phyloP scores from a whole-genome alignment of 176 grass and related monocot genomes.

The Zoysia japonica region DNA sequence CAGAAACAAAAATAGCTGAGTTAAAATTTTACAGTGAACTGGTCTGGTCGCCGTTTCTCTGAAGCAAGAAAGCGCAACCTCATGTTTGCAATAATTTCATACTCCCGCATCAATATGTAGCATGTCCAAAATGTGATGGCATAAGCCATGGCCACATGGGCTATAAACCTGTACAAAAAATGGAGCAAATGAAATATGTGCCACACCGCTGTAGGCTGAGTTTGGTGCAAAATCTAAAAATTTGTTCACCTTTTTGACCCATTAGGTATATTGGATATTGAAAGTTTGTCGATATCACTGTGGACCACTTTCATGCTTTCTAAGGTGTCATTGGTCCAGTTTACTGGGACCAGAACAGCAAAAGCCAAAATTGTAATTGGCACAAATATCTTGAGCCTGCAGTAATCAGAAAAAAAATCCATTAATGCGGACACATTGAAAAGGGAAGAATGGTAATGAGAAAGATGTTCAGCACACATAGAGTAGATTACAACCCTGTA shows the following conservation, averaged over 20 bases:
- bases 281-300: constrained; percentile 78
- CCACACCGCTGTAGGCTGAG: background rate
- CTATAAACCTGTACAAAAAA: constrained; percentile 66
- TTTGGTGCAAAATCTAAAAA: background rate
- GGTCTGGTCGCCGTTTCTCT: constrained; percentile 83
- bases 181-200: constrained; percentile 4
- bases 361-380: constrained; percentile 84
- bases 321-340: constrained; percentile 79
- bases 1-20: constrained; percentile 19
- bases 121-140: constrained; percentile 96
- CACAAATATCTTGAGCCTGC: constrained; percentile 94
- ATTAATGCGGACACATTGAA: constrained; percentile 29
- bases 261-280: constrained; percentile 85
- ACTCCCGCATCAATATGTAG: constrained; percentile 78
- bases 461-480: background rate
- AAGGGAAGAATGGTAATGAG: constrained; percentile 1
- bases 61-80: constrained; percentile 91
- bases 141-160: constrained; percentile 83
- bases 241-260: constrained; percentile 69
- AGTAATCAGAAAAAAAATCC: background rate
- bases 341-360: constrained; percentile 76
- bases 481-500: background rate
- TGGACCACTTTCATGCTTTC: constrained; percentile 40
- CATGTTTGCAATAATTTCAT: constrained; percentile 72
- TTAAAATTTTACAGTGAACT: constrained; percentile 77